Percentiles rank a stretch among this genome's conserved stretches.
phyloP scores from a whole-genome alignment of 2,329 filamentous ascomycete species.

The Cordyceps farinosa region DNA sequence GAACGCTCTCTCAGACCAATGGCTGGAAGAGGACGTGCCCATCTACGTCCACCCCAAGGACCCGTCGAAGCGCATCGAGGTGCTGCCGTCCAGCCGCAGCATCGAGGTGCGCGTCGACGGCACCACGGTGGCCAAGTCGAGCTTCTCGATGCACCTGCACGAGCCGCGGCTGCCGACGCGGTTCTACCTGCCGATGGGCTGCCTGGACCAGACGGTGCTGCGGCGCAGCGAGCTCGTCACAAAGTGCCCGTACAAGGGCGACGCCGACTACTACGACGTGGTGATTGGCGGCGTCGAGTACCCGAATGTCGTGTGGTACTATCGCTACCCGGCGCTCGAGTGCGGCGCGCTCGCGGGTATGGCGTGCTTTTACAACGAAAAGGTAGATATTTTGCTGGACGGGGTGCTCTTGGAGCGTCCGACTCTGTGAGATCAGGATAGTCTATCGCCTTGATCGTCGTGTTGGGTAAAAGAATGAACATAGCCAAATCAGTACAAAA shows the following conservation, averaged over 20 bases:
- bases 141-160: constrained; percentile 49
- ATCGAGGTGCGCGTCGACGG: constrained; percentile 50
- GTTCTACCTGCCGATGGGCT: constrained; percentile 55
- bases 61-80: constrained; percentile 62
- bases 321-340: constrained; percentile 54
- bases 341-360: constrained; percentile 51
- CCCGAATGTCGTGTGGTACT: constrained; percentile 60
- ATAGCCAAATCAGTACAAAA: too few species aligned
- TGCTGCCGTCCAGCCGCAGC: constrained; percentile 51
- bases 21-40: constrained; percentile 54
- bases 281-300: constrained; percentile 41
- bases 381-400: constrained; percentile 59
- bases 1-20: constrained; percentile 31
- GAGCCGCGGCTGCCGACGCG: constrained; percentile 58
- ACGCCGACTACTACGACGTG: constrained; percentile 59
- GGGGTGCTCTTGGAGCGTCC: constrained; percentile 39
- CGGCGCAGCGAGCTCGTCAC: constrained; percentile 50
- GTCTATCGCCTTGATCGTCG: neutral
- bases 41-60: constrained; percentile 64
- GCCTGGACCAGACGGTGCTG: constrained; percentile 44
- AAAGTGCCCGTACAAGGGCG: constrained; percentile 64
- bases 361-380: constrained; percentile 66
- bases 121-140: constrained; percentile 43
- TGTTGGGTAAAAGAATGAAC: neutral
- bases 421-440: constrained; percentile 19